Base-by-base conservation (phyloP, 139 green algal genomes). In the Desmodesmus armatus region DNA sequence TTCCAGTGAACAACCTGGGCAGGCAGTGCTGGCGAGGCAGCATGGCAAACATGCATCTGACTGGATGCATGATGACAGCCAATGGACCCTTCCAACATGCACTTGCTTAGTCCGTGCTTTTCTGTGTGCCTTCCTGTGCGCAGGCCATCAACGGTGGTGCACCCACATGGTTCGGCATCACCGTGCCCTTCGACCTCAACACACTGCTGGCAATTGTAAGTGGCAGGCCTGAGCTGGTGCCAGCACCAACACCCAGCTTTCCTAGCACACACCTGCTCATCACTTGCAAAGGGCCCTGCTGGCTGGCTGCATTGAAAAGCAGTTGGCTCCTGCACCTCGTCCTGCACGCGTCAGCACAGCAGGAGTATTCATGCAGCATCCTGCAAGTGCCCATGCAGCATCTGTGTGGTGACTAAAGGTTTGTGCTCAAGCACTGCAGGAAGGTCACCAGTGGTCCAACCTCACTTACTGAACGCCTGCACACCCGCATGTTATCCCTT, bases 161-260 rank as follows among this genome's bases (percentile, higher is more conserved):
- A 29, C 87, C 95, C 72, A 96, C 94, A 41, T 98, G 92, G 87
- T 93, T 98, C 31, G 95, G 96, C 63, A 88, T 92, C 66, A 79
- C 89, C 17, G 71, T 97, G 17, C 96, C 96, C 65, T 95, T 98
- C 85, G 91, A 94, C 92, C 88, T 98, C 39, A 92, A 90, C 86
- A 93, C 94, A 60, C 88, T 98, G 3, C 65, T 93, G 55, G 91
- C 88, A 71, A 84, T 97, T 78, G 93, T 95, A 73, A 92, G 90
- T 87, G 15, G 21, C 55, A 19, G n/a, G n/a, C n/a, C n/a, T n/a
- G n/a, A n/a, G n/a, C n/a, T n/a, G n/a, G n/a, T 27, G 6, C 7
- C 66, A 63, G 33, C 81, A 81, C 17, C 37, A 79, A 19, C 39
- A 55, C 4, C 19, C 19, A 43, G 43, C 72, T 31, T n/a, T n/a